A percentile compares a stretch with the other conserved stretches of the same genome.
Conservation (phyloP, 1,139 yeast genomes). For the Meyerozyma athensensis region DNA sequence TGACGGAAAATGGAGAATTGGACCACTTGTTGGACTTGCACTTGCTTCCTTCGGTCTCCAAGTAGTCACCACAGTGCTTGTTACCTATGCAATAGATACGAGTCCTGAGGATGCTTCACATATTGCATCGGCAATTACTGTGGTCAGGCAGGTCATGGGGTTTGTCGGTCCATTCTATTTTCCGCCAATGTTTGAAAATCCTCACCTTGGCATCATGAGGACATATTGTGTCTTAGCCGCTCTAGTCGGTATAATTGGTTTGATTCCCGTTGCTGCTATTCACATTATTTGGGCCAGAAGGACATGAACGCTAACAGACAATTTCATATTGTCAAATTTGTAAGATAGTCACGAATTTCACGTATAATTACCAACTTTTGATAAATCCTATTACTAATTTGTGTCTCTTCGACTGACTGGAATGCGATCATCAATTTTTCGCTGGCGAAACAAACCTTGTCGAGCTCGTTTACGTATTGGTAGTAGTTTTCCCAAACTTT, state of each 20-base stretch:
- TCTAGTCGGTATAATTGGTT: conserved; percentile 10
- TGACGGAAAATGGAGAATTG: conserved; percentile 18
- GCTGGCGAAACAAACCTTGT: conserved; percentile 10
- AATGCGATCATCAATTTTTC: conserved; percentile 10
- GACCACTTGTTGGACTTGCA: conserved; percentile 22
- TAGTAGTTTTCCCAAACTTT: conserved; percentile 16
- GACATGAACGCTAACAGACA: not conserved
- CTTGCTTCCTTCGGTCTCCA: conserved; percentile 23
- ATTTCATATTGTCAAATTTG: not conserved
- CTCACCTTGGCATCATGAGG: conserved; percentile 13
- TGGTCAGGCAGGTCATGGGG: conserved; percentile 16
- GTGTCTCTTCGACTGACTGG: not conserved
- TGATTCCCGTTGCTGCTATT: conserved; percentile 9
- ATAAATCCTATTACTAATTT: not conserved
- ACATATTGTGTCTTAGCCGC: conserved; percentile 17
- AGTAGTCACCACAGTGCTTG: conserved; percentile 19
- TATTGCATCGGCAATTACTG: conserved; percentile 15
- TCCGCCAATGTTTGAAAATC: conserved; percentile 18
- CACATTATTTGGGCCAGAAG: conserved; percentile 5
- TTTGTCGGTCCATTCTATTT: conserved; percentile 24
- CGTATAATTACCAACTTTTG: conserved; percentile 3
- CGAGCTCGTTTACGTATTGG: conserved; percentile 12
- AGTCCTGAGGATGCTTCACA: conserved; percentile 13
- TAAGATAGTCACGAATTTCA: conserved; percentile 1
- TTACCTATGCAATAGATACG: conserved; percentile 16